phyloP scores from a whole-genome alignment of 805 yeast species.

The Cyberlindnera mycetangii region DNA sequence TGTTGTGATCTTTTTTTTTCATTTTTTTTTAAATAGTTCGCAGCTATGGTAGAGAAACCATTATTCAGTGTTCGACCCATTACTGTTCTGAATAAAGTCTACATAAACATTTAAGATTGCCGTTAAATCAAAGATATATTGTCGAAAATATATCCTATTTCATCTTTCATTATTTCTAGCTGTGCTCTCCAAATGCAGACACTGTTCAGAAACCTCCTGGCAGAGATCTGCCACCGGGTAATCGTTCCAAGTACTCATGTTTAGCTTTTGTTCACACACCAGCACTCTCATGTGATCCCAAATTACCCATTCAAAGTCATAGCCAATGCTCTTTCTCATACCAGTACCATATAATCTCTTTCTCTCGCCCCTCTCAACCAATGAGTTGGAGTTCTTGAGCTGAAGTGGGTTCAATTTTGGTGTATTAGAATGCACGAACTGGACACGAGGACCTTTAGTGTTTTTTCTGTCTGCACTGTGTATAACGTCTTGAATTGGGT shows the following conservation, averaged over 20 bases:
- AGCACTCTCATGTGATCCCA: slow-evolving; percentile 51
- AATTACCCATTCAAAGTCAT: slow-evolving; percentile 49
- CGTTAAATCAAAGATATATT: too few relatives aligned
- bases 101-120: too few relatives aligned
- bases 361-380: slow-evolving; percentile 7
- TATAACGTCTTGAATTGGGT: slow-evolving; percentile 55
- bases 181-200: slow-evolving; percentile 3
- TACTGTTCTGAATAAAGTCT: too few relatives aligned
- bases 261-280: slow-evolving; percentile 42
- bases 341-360: slow-evolving; percentile 12
- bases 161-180: slow-evolving; percentile 3
- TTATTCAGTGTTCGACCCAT: too few relatives aligned
- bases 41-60: too few relatives aligned
- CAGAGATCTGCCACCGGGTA: slow-evolving; percentile 11
- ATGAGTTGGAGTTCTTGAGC: slow-evolving; percentile 8
- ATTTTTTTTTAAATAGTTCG: too few relatives aligned
- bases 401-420: slow-evolving; percentile 32
- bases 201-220: slow-evolving; percentile 8
- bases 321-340: slow-evolving; percentile 37
- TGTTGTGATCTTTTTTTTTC: too few relatives aligned
- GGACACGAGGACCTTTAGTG: slow-evolving; percentile 5
- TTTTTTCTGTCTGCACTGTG: slow-evolving; percentile 12
- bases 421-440: slow-evolving; percentile 30
- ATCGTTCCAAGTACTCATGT: slow-evolving; percentile 38
- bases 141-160: too few relatives aligned